A percentile compares a stretch with the other conserved stretches of the same genome.
These are phyloP conservation scores for Neonectria ditissima DNA, from an alignment of 2,329 filamentous ascomycete genomes.

Conservation along the genomic window DNA sequence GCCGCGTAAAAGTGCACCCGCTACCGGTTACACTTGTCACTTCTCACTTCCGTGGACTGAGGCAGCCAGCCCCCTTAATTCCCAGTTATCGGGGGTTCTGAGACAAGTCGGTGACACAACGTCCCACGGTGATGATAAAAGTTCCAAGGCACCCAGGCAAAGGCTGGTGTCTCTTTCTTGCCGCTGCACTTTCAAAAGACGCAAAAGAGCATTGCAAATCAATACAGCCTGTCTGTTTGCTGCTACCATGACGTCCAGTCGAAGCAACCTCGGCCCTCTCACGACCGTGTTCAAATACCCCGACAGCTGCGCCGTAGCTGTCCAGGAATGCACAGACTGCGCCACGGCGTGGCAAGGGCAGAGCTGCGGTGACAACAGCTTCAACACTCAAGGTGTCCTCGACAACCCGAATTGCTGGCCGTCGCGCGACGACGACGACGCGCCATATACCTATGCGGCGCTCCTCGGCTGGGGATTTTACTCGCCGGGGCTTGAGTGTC, in stretches of 20 bases:
- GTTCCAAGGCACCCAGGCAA: too few species aligned
- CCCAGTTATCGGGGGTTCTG: too few species aligned
- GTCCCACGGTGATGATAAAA: too few species aligned
- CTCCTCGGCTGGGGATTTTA: conserved; percentile 52
- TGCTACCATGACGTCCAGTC: conserved; percentile 12
- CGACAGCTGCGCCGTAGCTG: conserved; percentile 33
- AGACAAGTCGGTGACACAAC: too few species aligned
- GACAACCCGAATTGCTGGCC: conserved; percentile 50
- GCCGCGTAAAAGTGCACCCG: too few species aligned
- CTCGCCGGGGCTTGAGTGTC: conserved; percentile 50
- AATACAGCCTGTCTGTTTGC: background rate
- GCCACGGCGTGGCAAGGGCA: conserved; percentile 43
- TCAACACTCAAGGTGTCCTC: conserved; percentile 27
- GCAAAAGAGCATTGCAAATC: too few species aligned
- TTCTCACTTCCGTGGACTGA: too few species aligned
- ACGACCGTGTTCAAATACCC: conserved; percentile 41
- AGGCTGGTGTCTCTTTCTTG: too few species aligned
- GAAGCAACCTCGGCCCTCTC: conserved; percentile 41
- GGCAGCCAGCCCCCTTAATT: too few species aligned
- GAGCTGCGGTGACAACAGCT: conserved; percentile 29
- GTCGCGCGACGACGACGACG: conserved; percentile 23
- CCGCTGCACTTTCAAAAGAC: too few species aligned
- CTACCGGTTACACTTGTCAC: too few species aligned
- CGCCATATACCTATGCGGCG: conserved; percentile 27
- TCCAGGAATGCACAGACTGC: conserved; percentile 40